Base-by-base conservation (phyloP, 2,329 filamentous ascomycete genomes). In the Ceratocystis papillata region DNA sequence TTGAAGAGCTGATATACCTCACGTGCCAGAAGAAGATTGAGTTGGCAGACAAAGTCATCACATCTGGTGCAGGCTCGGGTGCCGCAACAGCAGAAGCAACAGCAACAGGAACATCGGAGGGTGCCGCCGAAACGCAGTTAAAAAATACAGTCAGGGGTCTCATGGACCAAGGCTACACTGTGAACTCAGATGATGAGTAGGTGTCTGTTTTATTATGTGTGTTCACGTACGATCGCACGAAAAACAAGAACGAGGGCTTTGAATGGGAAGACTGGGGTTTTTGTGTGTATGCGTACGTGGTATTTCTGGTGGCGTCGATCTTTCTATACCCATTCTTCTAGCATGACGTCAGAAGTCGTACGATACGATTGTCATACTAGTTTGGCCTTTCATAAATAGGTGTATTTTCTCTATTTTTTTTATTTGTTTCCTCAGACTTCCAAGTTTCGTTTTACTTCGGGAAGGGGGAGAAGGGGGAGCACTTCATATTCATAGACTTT, bases 1-100 rank as follows among this genome's bases (percentile, higher is more conserved):
- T 99, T 33, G 94, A 99, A 75, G 92, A 96, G 76, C 87, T 96
- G 68, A 95, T 99, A 64, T 88, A 93, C 75, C 87, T 88, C 59
- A 84, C 96, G 0, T 96, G 94, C 48, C 84, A 93, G 76, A 95
- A 91, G 71, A 99, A 99, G 79, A 81, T 99, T 67, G 89, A 90
- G 72, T 83, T 99, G 30, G 94, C 96, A 1, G 78, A 80, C 72
- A 79, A 80, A 72, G 80, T 83, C 62, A 69, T 72, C 82, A 85
- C 75, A 81, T 82, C 70, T 79, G 82, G 69, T 81, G 82, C 68
- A 81, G 82, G 70, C 81, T 81, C 30, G 83, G 83, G 71, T 85
- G 86, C 73, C 83, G 86, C 74, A 78, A 77, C 68, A 73, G 75
- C 44, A 83, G 86, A 72, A 73, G 57, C 64, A 17, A 12, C 60